phyloP scores from a whole-genome alignment of 2,329 filamentous ascomycete species.

The Sclerotinia minor region DNA sequence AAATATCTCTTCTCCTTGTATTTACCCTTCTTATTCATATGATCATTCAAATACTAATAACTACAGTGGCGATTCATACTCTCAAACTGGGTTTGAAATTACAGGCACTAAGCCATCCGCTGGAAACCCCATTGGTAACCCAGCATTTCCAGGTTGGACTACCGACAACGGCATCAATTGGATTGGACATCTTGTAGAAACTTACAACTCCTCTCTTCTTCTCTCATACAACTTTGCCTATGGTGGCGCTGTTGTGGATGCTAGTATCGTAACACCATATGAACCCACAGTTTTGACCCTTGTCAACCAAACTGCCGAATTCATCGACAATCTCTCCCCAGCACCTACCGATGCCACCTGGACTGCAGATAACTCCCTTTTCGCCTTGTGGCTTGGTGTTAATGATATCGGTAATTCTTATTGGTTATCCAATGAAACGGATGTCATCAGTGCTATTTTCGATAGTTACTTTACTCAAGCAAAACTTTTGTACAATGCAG shows the following conservation, averaged over 20 bases:
- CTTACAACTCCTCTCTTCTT: slow-evolving; percentile 46
- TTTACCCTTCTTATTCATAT: background rate
- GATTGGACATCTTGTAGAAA: slow-evolving; percentile 48
- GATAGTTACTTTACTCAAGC: slow-evolving; percentile 48
- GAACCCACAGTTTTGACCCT: slow-evolving; percentile 39
- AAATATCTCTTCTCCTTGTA: slow-evolving; percentile 23
- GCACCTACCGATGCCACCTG: slow-evolving; percentile 44
- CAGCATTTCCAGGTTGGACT: slow-evolving; percentile 42
- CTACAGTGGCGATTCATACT: slow-evolving; percentile 43
- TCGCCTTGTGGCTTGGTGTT: slow-evolving; percentile 54
- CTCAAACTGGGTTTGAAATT: slow-evolving; percentile 41
- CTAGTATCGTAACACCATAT: slow-evolving; percentile 37
- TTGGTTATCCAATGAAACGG: slow-evolving; percentile 38
- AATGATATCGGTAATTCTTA: slow-evolving; percentile 54
- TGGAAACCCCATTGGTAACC: slow-evolving; percentile 43
- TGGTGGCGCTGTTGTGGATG: slow-evolving; percentile 43
- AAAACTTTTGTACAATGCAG: slow-evolving; percentile 48
- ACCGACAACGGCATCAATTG: slow-evolving; percentile 38
- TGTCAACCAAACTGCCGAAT: slow-evolving; percentile 43
- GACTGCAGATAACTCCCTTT: slow-evolving; percentile 46
- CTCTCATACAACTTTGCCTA: slow-evolving; percentile 52
- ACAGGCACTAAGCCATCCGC: slow-evolving; percentile 37
- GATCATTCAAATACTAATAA: background rate
- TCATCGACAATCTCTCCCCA: slow-evolving; percentile 43
- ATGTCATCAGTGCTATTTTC: slow-evolving; percentile 45